Percentiles rank a stretch among this genome's conserved stretches.
These are phyloP conservation scores for Jimgerdemannia lactiflua DNA, from an alignment of 192 early-diverging fungal species.

Conservation along the genomic window DNA sequence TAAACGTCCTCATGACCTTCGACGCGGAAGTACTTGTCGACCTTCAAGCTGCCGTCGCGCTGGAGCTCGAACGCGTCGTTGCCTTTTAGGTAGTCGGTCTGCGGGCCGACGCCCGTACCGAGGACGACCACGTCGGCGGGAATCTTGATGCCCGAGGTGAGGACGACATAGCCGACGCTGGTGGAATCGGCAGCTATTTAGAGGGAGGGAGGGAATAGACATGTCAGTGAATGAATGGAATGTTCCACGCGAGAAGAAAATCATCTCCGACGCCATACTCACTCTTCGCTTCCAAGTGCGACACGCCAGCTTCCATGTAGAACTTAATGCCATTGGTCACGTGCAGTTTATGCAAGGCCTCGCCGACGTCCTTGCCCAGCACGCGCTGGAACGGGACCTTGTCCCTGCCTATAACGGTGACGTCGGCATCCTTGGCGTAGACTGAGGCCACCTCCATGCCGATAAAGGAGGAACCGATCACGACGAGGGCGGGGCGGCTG, in stretches of 20 bases:
- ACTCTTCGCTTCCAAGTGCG: constrained; percentile 21
- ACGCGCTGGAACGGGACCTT: constrained; percentile 51
- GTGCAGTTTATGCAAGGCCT: constrained; percentile 39
- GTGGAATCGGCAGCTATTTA: not conserved
- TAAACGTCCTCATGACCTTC: constrained; percentile 39
- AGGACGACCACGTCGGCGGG: constrained; percentile 52
- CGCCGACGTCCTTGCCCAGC: constrained; percentile 45
- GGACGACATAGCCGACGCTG: constrained; percentile 33
- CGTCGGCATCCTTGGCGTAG: constrained; percentile 36
- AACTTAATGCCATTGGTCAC: constrained; percentile 44
- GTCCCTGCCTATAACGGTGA: constrained; percentile 58
- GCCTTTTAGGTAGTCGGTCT: constrained; percentile 44
- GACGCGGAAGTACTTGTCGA: constrained; percentile 39
- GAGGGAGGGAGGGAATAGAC: not conserved
- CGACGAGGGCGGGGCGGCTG: constrained; percentile 46
- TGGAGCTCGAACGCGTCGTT: constrained; percentile 33
- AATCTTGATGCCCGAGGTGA: constrained; percentile 31
- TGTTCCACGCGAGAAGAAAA: no score
- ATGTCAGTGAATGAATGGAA: not conserved
- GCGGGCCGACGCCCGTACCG: constrained; percentile 47
- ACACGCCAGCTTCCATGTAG: constrained; percentile 30
- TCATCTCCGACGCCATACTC: not conserved
- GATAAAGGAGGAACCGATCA: constrained; percentile 61
- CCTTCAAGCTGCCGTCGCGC: constrained; percentile 43
- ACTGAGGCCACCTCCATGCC: constrained; percentile 54